A percentile compares a stretch with the other conserved stretches of the same genome.
These are phyloP conservation scores for Hymenoscyphus linearis DNA, from an alignment of 2,329 filamentous ascomycete genomes.

Conservation along the genomic window DNA sequence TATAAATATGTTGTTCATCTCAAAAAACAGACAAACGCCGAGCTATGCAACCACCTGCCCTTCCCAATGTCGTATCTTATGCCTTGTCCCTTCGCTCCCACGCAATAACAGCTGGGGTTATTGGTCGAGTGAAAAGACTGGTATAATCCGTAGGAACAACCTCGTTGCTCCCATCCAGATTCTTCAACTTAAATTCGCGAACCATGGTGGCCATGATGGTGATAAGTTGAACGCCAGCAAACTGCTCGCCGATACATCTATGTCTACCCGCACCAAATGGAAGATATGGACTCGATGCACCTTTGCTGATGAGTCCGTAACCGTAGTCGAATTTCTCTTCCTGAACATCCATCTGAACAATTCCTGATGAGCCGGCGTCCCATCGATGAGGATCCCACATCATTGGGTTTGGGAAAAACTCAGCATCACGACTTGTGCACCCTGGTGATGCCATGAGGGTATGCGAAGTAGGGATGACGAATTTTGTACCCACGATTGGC, in stretches of 20 bases:
- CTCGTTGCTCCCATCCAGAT: slow-evolving; percentile 62
- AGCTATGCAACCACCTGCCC: slow-evolving; percentile 19
- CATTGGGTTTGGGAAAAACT: slow-evolving; percentile 77
- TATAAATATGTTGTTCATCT: slow-evolving; percentile 8
- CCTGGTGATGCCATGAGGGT: slow-evolving; percentile 80
- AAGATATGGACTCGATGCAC: slow-evolving; percentile 81
- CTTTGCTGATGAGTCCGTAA: slow-evolving; percentile 89
- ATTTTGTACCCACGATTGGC: slow-evolving; percentile 75
- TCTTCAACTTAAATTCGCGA: slow-evolving; percentile 73
- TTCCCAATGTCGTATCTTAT: slow-evolving; percentile 9
- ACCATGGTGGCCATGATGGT: slow-evolving; percentile 77
- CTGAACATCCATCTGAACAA: slow-evolving; percentile 46
- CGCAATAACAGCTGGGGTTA: slow-evolving; percentile 64
- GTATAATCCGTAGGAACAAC: slow-evolving; percentile 65
- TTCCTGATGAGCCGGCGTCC: slow-evolving; percentile 60
- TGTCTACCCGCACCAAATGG: slow-evolving; percentile 92
- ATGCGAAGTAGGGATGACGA: slow-evolving; percentile 74
- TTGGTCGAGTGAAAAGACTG: slow-evolving; percentile 67
- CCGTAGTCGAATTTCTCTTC: slow-evolving; percentile 87
- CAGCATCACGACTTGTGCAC: slow-evolving; percentile 65
- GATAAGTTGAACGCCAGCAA: slow-evolving; percentile 87
- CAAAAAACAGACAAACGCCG: slow-evolving; percentile 13
- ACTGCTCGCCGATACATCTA: slow-evolving; percentile 94
- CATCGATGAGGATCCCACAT: slow-evolving; percentile 90
- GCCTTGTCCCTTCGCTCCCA: slow-evolving; percentile 64